phyloP scores from a whole-genome alignment of 345 rosid species.

The Syzygium aromaticum region DNA sequence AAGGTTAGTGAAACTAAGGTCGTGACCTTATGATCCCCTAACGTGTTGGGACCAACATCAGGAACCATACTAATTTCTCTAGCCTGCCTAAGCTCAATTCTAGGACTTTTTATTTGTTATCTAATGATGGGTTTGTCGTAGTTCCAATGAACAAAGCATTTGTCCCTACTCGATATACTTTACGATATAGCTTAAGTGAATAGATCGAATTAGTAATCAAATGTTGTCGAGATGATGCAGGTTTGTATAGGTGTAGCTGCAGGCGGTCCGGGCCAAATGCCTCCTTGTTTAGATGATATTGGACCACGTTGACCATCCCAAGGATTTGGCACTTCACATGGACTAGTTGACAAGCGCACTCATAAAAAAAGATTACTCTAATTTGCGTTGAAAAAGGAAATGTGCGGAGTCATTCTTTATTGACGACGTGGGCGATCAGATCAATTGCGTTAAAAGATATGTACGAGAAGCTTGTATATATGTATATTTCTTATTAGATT shows the following conservation, averaged over 20 bases:
- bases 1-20: neutral
- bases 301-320: neutral
- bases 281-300: neutral
- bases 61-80: neutral
- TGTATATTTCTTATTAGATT: neutral
- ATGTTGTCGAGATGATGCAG: neutral
- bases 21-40: neutral
- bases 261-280: neutral
- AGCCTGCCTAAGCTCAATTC: neutral
- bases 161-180: neutral
- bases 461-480: neutral
- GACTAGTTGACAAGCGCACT: neutral
- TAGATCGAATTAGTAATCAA: neutral
- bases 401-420: neutral
- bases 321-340: neutral
- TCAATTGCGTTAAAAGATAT: neutral
- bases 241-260: neutral
- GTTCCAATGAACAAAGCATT: neutral
- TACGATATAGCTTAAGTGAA: neutral
- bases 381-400: neutral
- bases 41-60: neutral
- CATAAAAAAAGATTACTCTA: neutral
- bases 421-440: neutral
- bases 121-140: neutral
- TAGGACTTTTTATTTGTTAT: neutral